Percentiles rank a stretch among this genome's conserved stretches.
Conservation (phyloP, 2,329 filamentous ascomycete genomes). For the Chaetomium globosum region DNA sequence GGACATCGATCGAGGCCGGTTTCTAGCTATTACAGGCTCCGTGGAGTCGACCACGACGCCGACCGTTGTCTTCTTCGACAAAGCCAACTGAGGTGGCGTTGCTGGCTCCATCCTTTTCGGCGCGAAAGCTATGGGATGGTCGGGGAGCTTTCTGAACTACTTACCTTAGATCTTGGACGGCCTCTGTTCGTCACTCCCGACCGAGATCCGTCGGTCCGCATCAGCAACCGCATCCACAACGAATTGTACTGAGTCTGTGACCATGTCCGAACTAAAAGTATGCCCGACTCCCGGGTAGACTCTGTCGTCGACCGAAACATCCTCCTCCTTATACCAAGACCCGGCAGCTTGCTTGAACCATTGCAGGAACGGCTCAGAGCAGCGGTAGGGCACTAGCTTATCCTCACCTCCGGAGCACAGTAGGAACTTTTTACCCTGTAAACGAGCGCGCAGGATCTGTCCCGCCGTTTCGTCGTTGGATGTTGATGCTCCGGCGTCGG, state of each 20-base stretch:
- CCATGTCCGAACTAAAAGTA: slow-evolving; percentile 68
- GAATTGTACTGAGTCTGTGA: slow-evolving; percentile 65
- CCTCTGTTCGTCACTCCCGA: slow-evolving; percentile 25
- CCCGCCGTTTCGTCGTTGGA: slow-evolving; percentile 40
- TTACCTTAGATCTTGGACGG: slow-evolving; percentile 39
- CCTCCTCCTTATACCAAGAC: slow-evolving; percentile 58
- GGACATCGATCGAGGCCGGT: neutral
- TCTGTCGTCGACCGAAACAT: slow-evolving; percentile 63
- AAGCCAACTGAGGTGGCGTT: neutral
- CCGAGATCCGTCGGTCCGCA: slow-evolving; percentile 36
- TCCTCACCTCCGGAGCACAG: slow-evolving; percentile 68
- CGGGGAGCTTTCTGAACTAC: neutral
- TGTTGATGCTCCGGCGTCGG: neutral
- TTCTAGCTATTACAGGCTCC: neutral
- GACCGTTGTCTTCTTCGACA: neutral
- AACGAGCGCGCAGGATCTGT: slow-evolving; percentile 51
- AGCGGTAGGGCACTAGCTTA: slow-evolving; percentile 70
- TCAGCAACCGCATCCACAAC: slow-evolving; percentile 53
- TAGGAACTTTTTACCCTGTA: slow-evolving; percentile 66
- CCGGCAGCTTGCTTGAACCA: slow-evolving; percentile 60
- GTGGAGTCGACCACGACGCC: neutral
- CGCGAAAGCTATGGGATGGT: neutral
- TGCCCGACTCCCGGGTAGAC: slow-evolving; percentile 72
- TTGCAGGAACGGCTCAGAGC: slow-evolving; percentile 61
- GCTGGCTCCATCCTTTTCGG: neutral